Evolutionary conservation across 2,329 filamentous ascomycete species (phyloP), one percentile per base, ranked within the genome.

Genomic region (Akanthomyces lecanii): DNA sequence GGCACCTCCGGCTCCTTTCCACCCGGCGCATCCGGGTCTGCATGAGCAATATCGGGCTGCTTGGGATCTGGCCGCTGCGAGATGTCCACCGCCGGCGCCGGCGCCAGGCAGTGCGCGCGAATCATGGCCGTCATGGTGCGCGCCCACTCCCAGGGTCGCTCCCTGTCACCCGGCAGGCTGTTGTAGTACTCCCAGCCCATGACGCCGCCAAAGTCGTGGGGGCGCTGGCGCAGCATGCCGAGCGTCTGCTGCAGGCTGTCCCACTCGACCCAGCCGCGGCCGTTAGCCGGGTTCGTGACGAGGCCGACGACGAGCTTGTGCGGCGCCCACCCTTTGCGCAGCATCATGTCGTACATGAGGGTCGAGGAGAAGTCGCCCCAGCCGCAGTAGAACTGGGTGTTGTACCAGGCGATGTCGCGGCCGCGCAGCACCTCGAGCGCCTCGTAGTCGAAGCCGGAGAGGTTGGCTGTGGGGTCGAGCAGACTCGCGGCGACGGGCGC

Each of bases 101-200:
- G 58, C 5, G 67, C 63, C 0, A 75, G 71, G 18, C 63, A 57
- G 58, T 74, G 69, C 2, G 70, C 62, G 48, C 79, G 71, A 66
- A 78, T 66, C 63, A 78, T 71, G 48, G 66, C 72, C 0, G 86
- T 86, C 80, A 95, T 88, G 63, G 82, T 81, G 53, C 81, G 82
- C 0, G 90, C 90, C 92, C 92, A 97, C 67, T 90, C 81, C 89
- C 89, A 94, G 0, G 91, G 90, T 62, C 81, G 77, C 14, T 79
- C 78, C 2, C 71, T 72, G 28, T 84, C 87, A 1, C 87, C 88
- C 0, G 90, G 89, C 63, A 87, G 73, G 62, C 88, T 85, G 77
- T 96, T 96, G 77, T 94, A 97, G 73, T 95, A 97, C 77, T 97
- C 93, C 93, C 93, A 97, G 2, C 92, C 92, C 87, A 95, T 95